phyloP scores from a whole-genome alignment of 345 rosid species.

The Mercurialis annua region DNA sequence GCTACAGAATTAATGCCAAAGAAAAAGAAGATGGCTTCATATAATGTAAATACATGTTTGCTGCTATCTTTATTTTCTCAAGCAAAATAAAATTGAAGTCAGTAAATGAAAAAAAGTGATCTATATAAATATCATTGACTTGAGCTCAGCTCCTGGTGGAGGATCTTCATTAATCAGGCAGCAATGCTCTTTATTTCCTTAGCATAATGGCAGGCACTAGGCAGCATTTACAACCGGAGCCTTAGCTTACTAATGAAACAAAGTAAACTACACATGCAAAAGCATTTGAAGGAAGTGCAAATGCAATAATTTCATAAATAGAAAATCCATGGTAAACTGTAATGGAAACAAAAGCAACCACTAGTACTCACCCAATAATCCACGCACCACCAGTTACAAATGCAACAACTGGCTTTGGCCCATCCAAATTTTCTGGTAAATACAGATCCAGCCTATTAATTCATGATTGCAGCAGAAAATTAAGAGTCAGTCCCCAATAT shows the following conservation, averaged over 20 bases:
- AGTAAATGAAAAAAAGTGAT: not conserved
- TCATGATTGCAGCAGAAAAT: not conserved
- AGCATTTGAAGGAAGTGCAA: not conserved
- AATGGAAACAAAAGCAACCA: conserved; percentile 6
- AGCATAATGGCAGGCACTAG: not conserved
- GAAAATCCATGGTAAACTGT: not conserved
- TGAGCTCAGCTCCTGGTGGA: not conserved
- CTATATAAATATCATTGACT: not conserved
- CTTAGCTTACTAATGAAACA: not conserved
- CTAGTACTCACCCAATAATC: conserved; percentile 33
- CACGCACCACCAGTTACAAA: conserved; percentile 41
- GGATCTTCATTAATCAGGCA: conserved; percentile 1
- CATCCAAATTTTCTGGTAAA: conserved; percentile 24
- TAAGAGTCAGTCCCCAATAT: not conserved
- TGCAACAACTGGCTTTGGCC: conserved; percentile 30
- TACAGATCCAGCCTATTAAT: conserved; percentile 33
- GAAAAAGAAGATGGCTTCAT: conserved; percentile 11
- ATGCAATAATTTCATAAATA: not conserved
- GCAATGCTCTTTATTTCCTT: not conserved
- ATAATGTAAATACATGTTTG: not conserved
- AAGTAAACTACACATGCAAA: not conserved
- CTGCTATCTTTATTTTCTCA: not conserved
- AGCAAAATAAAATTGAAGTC: not conserved
- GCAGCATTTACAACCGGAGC: not conserved
- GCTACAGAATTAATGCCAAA: conserved; percentile 16